Evolutionary conservation across 306 rosid species (phyloP).

Genomic region (Senna tora): DNA sequence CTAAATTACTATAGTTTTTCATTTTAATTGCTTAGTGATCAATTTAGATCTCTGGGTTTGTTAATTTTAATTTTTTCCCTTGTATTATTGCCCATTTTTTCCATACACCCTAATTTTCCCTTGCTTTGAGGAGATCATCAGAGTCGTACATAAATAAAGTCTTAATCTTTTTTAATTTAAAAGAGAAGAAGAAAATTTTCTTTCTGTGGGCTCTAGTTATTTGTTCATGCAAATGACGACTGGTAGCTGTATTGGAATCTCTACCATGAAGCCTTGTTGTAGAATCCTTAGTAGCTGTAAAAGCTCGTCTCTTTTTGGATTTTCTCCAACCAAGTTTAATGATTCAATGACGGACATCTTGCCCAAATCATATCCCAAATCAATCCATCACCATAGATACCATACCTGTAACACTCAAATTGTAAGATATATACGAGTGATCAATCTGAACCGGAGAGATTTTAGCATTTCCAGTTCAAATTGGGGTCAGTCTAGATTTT

Average conservation of each 20-base stretch:
- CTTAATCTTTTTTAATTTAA: conserved; percentile 12
- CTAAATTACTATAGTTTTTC: background rate
- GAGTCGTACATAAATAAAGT: conserved; percentile 35
- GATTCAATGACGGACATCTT: conserved; percentile 38
- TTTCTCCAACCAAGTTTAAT: conserved; percentile 48
- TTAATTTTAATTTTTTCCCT: background rate
- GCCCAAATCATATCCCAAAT: conserved; percentile 41
- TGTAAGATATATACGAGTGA: conserved; percentile 45
- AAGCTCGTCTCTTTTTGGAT: conserved; percentile 57
- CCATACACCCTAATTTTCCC: conserved; percentile 35
- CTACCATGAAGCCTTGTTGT: conserved; percentile 78
- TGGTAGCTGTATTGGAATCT: conserved; percentile 72
- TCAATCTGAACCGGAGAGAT: conserved; percentile 60
- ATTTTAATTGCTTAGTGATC: background rate
- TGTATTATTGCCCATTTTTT: background rate
- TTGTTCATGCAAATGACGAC: conserved; percentile 58
- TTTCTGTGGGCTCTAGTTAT: conserved; percentile 36
- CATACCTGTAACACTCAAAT: conserved; percentile 47
- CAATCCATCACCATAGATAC: conserved; percentile 36
- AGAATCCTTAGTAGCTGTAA: conserved; percentile 57
- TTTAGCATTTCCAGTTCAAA: conserved; percentile 58
- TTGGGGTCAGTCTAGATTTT: conserved; percentile 54
- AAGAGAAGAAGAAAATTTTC: no score
- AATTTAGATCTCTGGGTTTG: background rate
- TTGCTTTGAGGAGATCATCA: conserved; percentile 34